phyloP scores from a whole-genome alignment of 2,329 filamentous ascomycete species.

The Epichloe sibirici region DNA sequence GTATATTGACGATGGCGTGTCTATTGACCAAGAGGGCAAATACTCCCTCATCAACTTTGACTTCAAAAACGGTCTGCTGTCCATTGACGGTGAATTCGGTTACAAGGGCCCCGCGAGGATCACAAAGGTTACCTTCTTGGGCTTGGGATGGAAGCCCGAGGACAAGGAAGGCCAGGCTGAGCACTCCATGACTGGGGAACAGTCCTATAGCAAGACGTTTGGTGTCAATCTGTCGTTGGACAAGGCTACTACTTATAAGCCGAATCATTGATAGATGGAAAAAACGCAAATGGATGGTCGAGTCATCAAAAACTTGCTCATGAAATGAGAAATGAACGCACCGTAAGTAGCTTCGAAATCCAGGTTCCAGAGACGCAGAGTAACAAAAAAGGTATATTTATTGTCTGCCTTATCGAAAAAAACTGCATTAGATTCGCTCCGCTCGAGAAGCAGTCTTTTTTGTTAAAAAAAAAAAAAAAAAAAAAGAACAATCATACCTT shows the following conservation, averaged over 20 bases:
- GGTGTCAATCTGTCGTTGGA: conserved; percentile 13
- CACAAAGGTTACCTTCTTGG: conserved; percentile 38
- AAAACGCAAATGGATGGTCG: too few relatives aligned
- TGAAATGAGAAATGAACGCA: too few relatives aligned
- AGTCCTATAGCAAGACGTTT: conserved; percentile 11
- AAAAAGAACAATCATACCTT: neutral
- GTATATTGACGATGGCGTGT: conserved; percentile 69
- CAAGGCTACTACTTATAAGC: conserved; percentile 7
- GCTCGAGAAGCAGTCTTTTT: too few relatives aligned
- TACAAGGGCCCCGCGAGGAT: conserved; percentile 34
- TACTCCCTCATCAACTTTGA: conserved; percentile 44
- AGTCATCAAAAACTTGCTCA: too few relatives aligned
- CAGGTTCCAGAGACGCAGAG: too few relatives aligned
- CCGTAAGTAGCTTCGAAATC: too few relatives aligned
- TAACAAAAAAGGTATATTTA: too few relatives aligned
- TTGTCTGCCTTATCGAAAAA: too few relatives aligned
- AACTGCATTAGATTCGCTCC: too few relatives aligned
- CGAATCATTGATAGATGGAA: neutral
- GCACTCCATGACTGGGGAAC: conserved; percentile 3
- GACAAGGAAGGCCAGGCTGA: neutral
- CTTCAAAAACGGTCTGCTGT: conserved; percentile 42
- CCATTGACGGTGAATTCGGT: conserved; percentile 39
- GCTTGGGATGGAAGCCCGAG: conserved; percentile 10
- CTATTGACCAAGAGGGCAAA: conserved; percentile 42
- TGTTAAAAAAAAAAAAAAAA: too few relatives aligned